phyloP scores from a whole-genome alignment of 2,329 filamentous ascomycete species.

The Penicillium concentricum region DNA sequence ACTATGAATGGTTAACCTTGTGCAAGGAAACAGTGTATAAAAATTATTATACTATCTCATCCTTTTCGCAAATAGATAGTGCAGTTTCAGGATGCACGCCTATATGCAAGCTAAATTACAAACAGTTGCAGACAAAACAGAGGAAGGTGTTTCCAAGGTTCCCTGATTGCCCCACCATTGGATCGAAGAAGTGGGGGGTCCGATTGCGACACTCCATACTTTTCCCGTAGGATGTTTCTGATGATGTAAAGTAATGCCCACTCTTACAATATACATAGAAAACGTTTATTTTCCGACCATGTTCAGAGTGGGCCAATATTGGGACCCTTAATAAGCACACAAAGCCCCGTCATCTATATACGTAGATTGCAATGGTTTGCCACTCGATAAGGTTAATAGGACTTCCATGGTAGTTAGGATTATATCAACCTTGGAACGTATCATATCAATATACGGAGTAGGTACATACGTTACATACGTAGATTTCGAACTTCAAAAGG shows the following conservation, averaged over 20 bases:
- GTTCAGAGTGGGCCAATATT: background rate
- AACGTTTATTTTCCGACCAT: background rate
- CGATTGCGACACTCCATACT: background rate
- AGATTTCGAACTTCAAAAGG: background rate
- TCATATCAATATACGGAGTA: too few species aligned
- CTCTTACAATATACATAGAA: background rate
- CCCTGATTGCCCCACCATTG: background rate
- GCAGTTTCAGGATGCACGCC: conserved; percentile 1
- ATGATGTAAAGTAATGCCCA: background rate
- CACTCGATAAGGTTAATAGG: conserved; percentile 1
- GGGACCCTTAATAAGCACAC: background rate
- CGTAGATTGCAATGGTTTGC: background rate
- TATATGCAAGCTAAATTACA: background rate
- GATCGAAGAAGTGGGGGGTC: conserved; percentile 4
- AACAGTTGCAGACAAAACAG: background rate
- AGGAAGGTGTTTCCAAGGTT: background rate
- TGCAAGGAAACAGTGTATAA: background rate
- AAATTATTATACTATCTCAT: background rate
- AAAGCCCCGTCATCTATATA: background rate
- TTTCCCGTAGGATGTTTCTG: background rate
- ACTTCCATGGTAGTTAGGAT: background rate
- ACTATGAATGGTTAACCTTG: background rate
- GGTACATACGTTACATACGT: too few species aligned
- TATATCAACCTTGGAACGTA: too few species aligned
- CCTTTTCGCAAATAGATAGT: background rate